Evolutionary conservation across 257 asterid genomes (phyloP), one percentile per base, ranked within the genome.

Genomic region (Phtheirospermum japonicum): DNA sequence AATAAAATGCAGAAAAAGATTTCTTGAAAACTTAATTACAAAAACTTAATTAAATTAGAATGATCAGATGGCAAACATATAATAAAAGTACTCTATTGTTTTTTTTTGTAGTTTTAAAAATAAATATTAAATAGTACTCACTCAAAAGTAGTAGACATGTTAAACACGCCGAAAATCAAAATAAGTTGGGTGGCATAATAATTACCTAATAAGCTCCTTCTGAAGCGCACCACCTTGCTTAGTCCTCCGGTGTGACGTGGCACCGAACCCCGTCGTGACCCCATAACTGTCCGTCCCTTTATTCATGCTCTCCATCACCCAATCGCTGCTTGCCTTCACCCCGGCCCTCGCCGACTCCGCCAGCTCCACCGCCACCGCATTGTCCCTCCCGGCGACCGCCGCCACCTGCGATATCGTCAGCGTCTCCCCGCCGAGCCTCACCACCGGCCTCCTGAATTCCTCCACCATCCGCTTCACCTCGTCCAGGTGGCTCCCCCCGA

Each of bases 211-310:
- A 26, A 90, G 94, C 73, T 88, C 96, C 74, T 76, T 88, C 69
- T 88, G 95, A 19, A 90, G 89, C 10, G 98, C 96, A 11, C 90
- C 95, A 11, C 98, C 96, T 56, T 90, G 82, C 57, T 90, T 90
- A 3, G 98, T 90, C 64, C 98, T 61, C 61, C 96, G 70, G 73
- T 90, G 96, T 0, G 95, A 85, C 30, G 96, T 90, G 65, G 95
- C 89, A 4, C 95, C 96, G 31, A 88, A 90, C 0, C 98, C 96
- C 13, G 96, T 88, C 56, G 96, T 90, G 61, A 90, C 95, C 1
- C 97, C 97, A 14, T 90, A 87, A 4, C 97, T 90, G 46, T 90
- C 97, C 0, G 95, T 88, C 2, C 98, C 98, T 26, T 85, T 90
- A 1, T 57, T 62, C 96, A 90, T 80, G 12, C 96, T 85, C 17